phyloP scores from a whole-genome alignment of 164 flowering plant species.

The Aristolochia californica region DNA sequence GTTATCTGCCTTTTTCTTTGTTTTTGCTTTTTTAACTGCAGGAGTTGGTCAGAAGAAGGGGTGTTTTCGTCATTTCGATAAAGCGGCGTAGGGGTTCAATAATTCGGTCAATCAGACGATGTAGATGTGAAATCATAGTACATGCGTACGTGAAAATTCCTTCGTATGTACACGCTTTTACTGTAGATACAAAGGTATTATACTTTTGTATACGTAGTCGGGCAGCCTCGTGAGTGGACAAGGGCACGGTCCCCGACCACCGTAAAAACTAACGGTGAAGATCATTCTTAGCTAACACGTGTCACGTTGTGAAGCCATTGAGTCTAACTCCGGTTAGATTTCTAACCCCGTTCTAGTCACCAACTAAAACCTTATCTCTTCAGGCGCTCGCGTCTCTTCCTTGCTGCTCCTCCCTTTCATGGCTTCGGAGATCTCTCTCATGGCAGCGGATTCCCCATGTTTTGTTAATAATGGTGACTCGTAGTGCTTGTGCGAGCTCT shows the following conservation, averaged over 20 bases:
- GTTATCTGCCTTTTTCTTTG: too few relatives aligned
- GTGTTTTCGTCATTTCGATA: conserved; percentile 11
- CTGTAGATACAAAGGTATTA: too few relatives aligned
- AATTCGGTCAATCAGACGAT: conserved; percentile 6
- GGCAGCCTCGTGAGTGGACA: conserved; percentile 36
- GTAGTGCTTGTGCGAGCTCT: neutral
- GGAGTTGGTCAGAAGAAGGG: neutral
- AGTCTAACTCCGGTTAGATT: conserved; percentile 16
- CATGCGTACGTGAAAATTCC: neutral
- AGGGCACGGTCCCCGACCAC: conserved; percentile 14
- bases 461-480: neutral
- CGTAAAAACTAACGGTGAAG: conserved; percentile 26
- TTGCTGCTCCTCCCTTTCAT: conserved; percentile 4
- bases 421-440: neutral
- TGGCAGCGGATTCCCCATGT: neutral
- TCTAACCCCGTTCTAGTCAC: conserved; percentile 8
- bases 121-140: conserved; percentile 1
- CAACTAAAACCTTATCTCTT: conserved; percentile 24
- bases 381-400: conserved; percentile 14
- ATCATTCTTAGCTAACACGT: conserved; percentile 3
- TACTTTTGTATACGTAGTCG: conserved; percentile 12
- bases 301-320: neutral
- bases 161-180: neutral
- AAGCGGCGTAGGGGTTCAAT: conserved; percentile 7
- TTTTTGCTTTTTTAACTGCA: too few relatives aligned